phyloP scores from a whole-genome alignment of 805 yeast genomes.

The Clavispora asparagi region DNA sequence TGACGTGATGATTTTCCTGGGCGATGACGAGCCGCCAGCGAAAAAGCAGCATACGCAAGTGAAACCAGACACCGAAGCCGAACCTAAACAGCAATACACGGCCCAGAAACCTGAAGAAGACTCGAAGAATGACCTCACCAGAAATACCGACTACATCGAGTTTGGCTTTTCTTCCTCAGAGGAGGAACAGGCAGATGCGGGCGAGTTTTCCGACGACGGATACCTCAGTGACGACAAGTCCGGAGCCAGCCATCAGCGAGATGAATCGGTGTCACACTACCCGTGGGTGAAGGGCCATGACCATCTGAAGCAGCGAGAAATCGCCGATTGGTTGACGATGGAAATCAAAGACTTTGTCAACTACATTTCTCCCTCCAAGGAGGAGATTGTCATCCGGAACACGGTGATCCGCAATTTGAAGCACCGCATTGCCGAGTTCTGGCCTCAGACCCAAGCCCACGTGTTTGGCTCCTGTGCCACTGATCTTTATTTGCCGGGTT shows the following conservation, averaged over 20 bases:
- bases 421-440: constrained; percentile 44
- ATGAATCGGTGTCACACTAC: constrained; percentile 28
- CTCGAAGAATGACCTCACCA: constrained; percentile 32
- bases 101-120: constrained; percentile 4
- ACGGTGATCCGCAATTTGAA: constrained; percentile 57
- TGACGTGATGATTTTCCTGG: constrained; percentile 21
- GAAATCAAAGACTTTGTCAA: constrained; percentile 82
- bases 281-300: constrained; percentile 83
- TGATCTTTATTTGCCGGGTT: constrained; percentile 86
- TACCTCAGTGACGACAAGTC: constrained; percentile 33
- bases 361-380: constrained; percentile 78
- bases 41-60: constrained; percentile 4
- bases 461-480: constrained; percentile 96
- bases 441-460: constrained; percentile 76
- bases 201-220: constrained; percentile 27
- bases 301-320: constrained; percentile 69
- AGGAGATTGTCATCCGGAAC: constrained; percentile 67
- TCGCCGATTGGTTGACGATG: constrained; percentile 80
- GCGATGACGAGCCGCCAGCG: constrained; percentile 5
- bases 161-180: constrained; percentile 49
- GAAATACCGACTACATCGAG: constrained; percentile 50
- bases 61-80: constrained; percentile 2
- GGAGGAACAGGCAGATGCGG: constrained; percentile 21
- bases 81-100: constrained; percentile 5
- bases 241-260: constrained; percentile 10